Evolutionary conservation across 148 eudicot genomes (phyloP).

Genomic region (Suaeda aralocaspica): DNA sequence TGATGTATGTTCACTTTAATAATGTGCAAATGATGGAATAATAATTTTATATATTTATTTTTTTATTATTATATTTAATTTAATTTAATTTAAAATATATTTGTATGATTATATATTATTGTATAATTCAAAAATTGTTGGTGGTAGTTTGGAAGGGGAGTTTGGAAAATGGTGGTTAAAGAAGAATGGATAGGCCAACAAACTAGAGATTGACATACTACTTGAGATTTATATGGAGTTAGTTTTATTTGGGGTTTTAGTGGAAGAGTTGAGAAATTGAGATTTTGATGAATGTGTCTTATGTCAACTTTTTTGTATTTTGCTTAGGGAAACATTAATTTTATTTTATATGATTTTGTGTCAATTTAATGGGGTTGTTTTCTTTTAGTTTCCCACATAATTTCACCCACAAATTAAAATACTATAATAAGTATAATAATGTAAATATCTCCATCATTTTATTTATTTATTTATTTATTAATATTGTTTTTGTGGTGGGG

Average conservation of each 20-base stretch:
- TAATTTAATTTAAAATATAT: background rate
- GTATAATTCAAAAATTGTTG: slow-evolving; percentile 15
- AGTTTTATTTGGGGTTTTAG: background rate
- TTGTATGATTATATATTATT: background rate
- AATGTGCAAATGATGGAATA: slow-evolving; percentile 3
- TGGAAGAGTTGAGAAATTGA: background rate
- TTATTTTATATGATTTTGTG: too few species aligned
- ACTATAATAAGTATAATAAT: too few species aligned
- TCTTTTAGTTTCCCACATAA: too few species aligned
- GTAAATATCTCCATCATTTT: too few species aligned
- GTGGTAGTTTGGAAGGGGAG: slow-evolving; percentile 47
- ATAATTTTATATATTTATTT: background rate
- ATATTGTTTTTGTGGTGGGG: too few species aligned
- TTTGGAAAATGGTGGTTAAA: slow-evolving; percentile 40
- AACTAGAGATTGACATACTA: slow-evolving; percentile 32
- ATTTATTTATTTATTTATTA: too few species aligned
- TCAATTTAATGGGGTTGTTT: too few species aligned
- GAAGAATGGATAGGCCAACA: slow-evolving; percentile 62
- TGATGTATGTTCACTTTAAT: slow-evolving; percentile 18
- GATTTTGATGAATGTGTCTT: too few species aligned
- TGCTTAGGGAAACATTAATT: too few species aligned
- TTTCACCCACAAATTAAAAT: too few species aligned
- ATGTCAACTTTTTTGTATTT: too few species aligned
- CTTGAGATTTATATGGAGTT: slow-evolving; percentile 11
- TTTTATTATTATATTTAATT: background rate